These are phyloP conservation scores for Ustilago hordei DNA, from an alignment of 1,284 basidiomycete genomes.

Conservation along the genomic window DNA sequence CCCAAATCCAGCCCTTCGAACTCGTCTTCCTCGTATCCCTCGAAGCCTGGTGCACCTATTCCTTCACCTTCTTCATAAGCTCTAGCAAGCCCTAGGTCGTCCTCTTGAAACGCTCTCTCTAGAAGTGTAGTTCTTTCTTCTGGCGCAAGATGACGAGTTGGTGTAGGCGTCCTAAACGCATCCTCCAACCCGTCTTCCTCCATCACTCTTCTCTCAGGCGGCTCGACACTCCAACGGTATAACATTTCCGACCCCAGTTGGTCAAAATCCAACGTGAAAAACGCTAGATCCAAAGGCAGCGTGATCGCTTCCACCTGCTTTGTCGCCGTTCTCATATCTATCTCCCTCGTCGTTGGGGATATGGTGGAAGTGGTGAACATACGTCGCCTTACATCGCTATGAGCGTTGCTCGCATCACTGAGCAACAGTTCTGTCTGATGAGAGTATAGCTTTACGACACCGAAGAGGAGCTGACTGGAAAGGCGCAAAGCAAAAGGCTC, in stretches of 20 bases:
- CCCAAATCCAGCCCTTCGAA: constrained; percentile 43
- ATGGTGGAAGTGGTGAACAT: constrained; percentile 4
- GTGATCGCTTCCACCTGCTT: constrained; percentile 38
- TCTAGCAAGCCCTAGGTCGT: constrained; percentile 34
- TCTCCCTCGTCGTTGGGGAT: neutral
- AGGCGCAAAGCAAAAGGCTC: constrained; percentile 61
- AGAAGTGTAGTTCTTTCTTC: constrained; percentile 43
- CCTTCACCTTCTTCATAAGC: constrained; percentile 28
- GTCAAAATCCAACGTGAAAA: constrained; percentile 51
- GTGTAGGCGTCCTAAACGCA: constrained; percentile 32
- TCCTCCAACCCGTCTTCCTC: constrained; percentile 10
- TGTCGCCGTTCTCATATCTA: constrained; percentile 45
- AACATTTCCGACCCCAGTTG: neutral
- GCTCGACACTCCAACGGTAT: constrained; percentile 28
- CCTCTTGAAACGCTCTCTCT: constrained; percentile 35
- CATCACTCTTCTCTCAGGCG: neutral
- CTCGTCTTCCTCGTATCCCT: constrained; percentile 31
- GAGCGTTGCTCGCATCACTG: constrained; percentile 31
- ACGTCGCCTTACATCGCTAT: constrained; percentile 35
- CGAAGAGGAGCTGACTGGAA: constrained; percentile 56
- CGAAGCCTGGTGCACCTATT: constrained; percentile 2
- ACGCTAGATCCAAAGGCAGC: constrained; percentile 32
- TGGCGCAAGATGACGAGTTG: constrained; percentile 28
- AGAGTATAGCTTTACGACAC: constrained; percentile 53
- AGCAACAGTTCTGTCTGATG: constrained; percentile 47